Conservation (phyloP, 352 stramenopile genomes). For the Globisporangium irregulare region DNA sequence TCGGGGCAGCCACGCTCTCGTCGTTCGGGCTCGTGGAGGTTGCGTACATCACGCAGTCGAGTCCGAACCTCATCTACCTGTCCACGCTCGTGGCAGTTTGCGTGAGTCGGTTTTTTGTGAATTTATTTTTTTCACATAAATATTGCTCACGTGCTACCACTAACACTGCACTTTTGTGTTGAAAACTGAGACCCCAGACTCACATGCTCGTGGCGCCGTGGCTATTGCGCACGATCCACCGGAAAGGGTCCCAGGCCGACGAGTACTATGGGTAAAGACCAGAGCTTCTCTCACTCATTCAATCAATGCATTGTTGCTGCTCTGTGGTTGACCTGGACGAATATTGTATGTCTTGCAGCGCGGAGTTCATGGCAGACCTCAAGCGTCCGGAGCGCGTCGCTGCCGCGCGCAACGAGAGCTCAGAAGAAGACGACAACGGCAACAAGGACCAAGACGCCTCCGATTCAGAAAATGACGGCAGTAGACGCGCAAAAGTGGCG, state of each 20-base stretch:
- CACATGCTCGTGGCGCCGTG: slow-evolving; percentile 58
- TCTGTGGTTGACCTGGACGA: background rate
- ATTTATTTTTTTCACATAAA: background rate
- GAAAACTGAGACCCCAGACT: slow-evolving; percentile 25
- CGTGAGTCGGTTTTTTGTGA: slow-evolving; percentile 27
- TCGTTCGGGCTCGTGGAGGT: slow-evolving; percentile 64
- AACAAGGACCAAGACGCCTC: slow-evolving; percentile 20
- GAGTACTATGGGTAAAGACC: slow-evolving; percentile 51
- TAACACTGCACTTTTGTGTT: background rate
- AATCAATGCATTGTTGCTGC: background rate
- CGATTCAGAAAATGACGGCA: slow-evolving; percentile 15
- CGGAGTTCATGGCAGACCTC: slow-evolving; percentile 60
- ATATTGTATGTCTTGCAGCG: slow-evolving; percentile 19
- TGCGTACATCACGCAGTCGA: slow-evolving; percentile 46
- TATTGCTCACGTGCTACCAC: background rate
- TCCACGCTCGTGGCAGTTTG: slow-evolving; percentile 51
- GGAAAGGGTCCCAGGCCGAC: slow-evolving; percentile 63
- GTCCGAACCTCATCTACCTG: slow-evolving; percentile 63
- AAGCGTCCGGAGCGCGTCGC: slow-evolving; percentile 18
- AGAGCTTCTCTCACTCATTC: background rate
- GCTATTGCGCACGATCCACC: slow-evolving; percentile 63
- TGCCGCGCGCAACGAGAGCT: slow-evolving; percentile 3
- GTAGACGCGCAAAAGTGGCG: slow-evolving; percentile 16
- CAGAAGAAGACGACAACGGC: slow-evolving; percentile 21
- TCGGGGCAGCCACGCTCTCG: slow-evolving; percentile 50